Evolutionary conservation across 805 yeast species (phyloP), one percentile per base, ranked within the genome.

Genomic region (Suhomyces kilbournensis): DNA sequence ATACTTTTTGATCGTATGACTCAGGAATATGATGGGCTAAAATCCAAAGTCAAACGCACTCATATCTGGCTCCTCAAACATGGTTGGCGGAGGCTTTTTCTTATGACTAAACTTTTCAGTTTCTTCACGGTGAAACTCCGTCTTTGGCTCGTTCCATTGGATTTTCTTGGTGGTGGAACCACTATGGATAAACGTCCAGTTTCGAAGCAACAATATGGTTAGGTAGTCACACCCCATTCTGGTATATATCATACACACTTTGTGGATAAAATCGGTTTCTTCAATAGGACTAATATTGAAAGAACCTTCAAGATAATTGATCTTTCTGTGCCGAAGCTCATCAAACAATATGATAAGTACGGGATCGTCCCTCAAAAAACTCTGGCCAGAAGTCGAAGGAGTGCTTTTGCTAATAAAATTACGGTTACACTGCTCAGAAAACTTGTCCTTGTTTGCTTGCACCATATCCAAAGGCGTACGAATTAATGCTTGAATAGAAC

Each of bases 141-240:
- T 10, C 30, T 47, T 35, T 7, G 38, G 25, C 45, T 47, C 43
- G 9, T 39, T 28, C 45, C 39, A 28, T 7, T 45, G 17, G 23
- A 45, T 19, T 15, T 23, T 34, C 3, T 10, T 23, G 3, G 8
- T 12, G 12, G n/a, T 22, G 4, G 20, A n/a, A 34, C 23, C 14
- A 8, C 50, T 34, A 39, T 47, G 50, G 8, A 58, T 51, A 62
- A 90, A 91, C 28, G 70, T 70, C 97, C 97, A 92, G 54, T 80
- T 82, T 46, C 74, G 75, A 1, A 86, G 72, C 45, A 91, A 65
- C 48, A 82, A 77, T 22, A 88, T 63, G 0, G 91, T 84, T 42
- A 93, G 66, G 54, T 84, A 81, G 60, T 92, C 96, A 69, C 98
- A 92, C 0, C 98, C 98, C 97, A 92, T 90, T 52, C 96, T 75